Percentiles rank a stretch among this genome's conserved stretches.
These are phyloP conservation scores for Echium plantagineum DNA, from an alignment of 257 asterid species.

Conservation along the genomic window DNA sequence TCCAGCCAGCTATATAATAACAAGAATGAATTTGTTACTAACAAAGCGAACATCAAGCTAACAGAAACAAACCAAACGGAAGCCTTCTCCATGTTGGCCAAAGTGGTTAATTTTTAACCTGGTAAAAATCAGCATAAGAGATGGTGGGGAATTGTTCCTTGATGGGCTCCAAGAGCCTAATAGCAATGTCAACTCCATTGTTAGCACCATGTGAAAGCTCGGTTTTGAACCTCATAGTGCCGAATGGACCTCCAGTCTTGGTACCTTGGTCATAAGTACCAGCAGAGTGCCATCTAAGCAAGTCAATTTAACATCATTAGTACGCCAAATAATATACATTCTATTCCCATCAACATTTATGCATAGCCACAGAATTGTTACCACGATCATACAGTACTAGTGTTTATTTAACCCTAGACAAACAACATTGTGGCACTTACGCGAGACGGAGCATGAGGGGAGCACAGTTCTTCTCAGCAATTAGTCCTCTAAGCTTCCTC, in stretches of 20 bases:
- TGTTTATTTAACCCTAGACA: not conserved
- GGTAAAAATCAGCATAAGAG: constrained; percentile 59
- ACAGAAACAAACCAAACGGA: not conserved
- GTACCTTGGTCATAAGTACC: constrained; percentile 50
- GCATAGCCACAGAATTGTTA: not conserved
- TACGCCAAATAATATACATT: too few species aligned
- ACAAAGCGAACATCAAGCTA: not conserved
- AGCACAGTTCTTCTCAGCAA: constrained; percentile 87
- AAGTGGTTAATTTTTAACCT: constrained; percentile 23
- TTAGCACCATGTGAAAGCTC: constrained; percentile 65
- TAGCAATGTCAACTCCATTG: constrained; percentile 61
- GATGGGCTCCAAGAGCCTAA: constrained; percentile 57
- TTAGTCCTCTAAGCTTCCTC: constrained; percentile 80
- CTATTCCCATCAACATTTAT: not conserved
- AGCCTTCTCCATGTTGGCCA: not conserved
- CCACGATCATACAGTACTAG: not conserved
- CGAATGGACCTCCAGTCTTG: constrained; percentile 89
- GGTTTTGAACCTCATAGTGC: constrained; percentile 63
- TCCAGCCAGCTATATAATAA: constrained; percentile 63
- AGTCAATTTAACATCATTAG: not conserved
- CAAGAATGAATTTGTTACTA: not conserved
- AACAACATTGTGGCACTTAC: constrained; percentile 16
- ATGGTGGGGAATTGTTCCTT: constrained; percentile 60
- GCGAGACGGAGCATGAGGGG: constrained; percentile 91
- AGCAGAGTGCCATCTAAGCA: constrained; percentile 81